Percentiles rank a stretch among this genome's conserved stretches.
Conservation (phyloP, 805 yeast species). For the Gaillardinia entomophila region DNA sequence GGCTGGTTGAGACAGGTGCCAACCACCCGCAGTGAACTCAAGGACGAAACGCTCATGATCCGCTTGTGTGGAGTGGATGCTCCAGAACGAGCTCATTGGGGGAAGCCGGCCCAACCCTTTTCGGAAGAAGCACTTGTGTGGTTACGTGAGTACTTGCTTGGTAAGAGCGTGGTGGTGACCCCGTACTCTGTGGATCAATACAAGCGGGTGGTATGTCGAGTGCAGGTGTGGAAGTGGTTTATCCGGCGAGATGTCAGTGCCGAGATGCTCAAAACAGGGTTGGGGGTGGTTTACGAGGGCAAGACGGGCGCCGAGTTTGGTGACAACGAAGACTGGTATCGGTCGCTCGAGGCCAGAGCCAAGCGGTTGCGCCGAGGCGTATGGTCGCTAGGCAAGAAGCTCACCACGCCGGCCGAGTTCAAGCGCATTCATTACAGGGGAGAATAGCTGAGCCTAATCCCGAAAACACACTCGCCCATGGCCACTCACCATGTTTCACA, state of each 20-base stretch:
- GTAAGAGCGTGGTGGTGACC: constrained; percentile 63
- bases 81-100: constrained; percentile 92
- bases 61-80: constrained; percentile 94
- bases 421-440: constrained; percentile 34
- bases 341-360: constrained; percentile 56
- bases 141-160: constrained; percentile 62
- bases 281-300: constrained; percentile 86
- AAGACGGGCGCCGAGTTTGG: constrained; percentile 81
- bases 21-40: constrained; percentile 35
- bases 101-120: constrained; percentile 85
- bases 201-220: constrained; percentile 79
- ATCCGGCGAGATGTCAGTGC: constrained; percentile 78
- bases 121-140: constrained; percentile 80
- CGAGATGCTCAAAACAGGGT: constrained; percentile 79
- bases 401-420: constrained; percentile 74
- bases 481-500: too few relatives aligned
- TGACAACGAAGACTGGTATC: constrained; percentile 58
- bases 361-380: constrained; percentile 54
- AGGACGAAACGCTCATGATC: constrained; percentile 68
- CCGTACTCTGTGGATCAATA: constrained; percentile 86
- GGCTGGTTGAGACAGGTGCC: constrained; percentile 81
- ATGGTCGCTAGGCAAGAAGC: constrained; percentile 52
- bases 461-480: too few relatives aligned
- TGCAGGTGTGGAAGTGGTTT: constrained; percentile 47
- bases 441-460: too few relatives aligned